Evolutionary conservation across 176 grass and related monocot species (phyloP).

Genomic region (Avena insularis): DNA sequence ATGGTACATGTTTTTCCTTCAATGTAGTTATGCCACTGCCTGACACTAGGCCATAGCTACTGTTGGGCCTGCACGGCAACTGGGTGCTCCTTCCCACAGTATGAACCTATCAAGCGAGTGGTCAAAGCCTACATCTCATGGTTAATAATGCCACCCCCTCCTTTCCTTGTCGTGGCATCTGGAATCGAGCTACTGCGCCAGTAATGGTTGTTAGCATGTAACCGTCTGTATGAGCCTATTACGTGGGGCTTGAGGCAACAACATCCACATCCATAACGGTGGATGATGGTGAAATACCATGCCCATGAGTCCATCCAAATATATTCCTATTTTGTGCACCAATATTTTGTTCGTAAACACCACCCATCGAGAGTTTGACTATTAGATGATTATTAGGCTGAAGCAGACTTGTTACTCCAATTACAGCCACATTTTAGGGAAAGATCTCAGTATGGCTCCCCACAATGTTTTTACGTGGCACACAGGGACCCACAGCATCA

Average conservation of each 20-base stretch:
- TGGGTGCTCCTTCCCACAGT: not conserved
- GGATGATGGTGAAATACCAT: not conserved
- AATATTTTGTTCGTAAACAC: not conserved
- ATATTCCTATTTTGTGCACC: not conserved
- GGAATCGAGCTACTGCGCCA: not conserved
- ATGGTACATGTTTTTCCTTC: too few relatives aligned
- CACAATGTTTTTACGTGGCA: not conserved
- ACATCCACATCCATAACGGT: not conserved
- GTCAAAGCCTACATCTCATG: not conserved
- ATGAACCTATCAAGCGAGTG: slow-evolving; percentile 1
- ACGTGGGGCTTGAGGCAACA: not conserved
- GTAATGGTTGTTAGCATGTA: not conserved
- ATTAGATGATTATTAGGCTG: not conserved
- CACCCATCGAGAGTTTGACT: not conserved
- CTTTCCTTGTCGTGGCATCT: not conserved
- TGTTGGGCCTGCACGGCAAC: not conserved
- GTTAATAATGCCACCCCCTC: not conserved
- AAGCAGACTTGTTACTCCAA: not conserved
- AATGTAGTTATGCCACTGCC: too few relatives aligned
- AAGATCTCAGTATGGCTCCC: not conserved
- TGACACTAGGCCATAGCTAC: not conserved
- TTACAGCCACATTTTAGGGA: not conserved
- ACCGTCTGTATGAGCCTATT: not conserved
- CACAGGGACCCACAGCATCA: not conserved
- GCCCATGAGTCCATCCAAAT: not conserved